Conservation (phyloP, 306 rosid genomes). For the Quercus suber region DNA sequence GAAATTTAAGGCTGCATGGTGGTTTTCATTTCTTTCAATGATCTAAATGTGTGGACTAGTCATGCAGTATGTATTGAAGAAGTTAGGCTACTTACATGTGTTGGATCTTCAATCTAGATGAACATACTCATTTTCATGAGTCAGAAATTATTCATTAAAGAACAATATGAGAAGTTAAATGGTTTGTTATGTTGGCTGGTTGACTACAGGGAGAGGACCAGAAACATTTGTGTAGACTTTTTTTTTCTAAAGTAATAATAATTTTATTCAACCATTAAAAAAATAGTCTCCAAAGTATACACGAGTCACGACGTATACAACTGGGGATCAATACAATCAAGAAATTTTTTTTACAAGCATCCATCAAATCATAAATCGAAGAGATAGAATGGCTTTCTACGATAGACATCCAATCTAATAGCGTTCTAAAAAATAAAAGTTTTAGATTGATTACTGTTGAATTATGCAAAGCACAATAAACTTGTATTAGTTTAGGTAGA, state of each 20-base stretch:
- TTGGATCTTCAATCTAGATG: not conserved
- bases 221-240: not conserved
- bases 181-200: not conserved
- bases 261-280: too few species aligned
- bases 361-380: too few species aligned
- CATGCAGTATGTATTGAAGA: conserved; percentile 5
- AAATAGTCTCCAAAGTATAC: too few species aligned
- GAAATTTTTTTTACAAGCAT: too few species aligned
- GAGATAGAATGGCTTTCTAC: too few species aligned
- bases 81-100: not conserved
- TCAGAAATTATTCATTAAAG: not conserved
- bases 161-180: not conserved
- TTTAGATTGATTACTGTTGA: not conserved
- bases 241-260: too few species aligned
- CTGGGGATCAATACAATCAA: too few species aligned
- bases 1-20: not conserved
- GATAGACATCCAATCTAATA: too few species aligned
- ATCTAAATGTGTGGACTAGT: conserved; percentile 1
- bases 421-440: too few species aligned
- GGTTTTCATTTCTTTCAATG: not conserved
- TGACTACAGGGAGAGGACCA: not conserved
- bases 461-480: not conserved
- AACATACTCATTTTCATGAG: not conserved
- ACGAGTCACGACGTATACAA: too few species aligned
- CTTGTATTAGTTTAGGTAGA: not conserved